A percentile compares a stretch with the other conserved stretches of the same genome.
Conservation (phyloP, 768 basidiomycete genomes). For the Asterophora lycoperdoides region DNA sequence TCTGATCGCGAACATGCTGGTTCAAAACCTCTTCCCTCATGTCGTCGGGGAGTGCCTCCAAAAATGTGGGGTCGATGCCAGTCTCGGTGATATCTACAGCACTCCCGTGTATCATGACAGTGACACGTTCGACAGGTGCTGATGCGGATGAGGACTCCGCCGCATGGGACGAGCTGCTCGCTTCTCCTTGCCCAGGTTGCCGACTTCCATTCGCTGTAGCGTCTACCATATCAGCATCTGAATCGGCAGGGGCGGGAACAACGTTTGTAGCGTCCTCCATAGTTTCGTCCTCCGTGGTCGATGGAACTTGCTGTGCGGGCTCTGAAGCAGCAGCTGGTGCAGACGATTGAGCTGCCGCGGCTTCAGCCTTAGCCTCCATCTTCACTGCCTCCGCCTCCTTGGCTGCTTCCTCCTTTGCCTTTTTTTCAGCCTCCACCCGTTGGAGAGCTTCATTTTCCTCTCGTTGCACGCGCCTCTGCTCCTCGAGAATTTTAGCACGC, state of each 20-base stretch:
- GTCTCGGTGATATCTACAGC: slow-evolving; percentile 97
- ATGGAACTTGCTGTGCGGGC: not conserved
- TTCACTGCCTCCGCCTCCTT: slow-evolving; percentile 35
- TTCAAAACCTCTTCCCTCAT: slow-evolving; percentile 98
- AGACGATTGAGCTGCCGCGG: slow-evolving; percentile 18
- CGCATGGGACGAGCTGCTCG: slow-evolving; percentile 17
- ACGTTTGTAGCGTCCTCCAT: slow-evolving; percentile 29
- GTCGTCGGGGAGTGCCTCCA: slow-evolving; percentile 96
- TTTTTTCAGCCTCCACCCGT: slow-evolving; percentile 31
- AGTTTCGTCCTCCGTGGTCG: slow-evolving; percentile 24
- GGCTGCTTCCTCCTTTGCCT: slow-evolving; percentile 25
- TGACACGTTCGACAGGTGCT: slow-evolving; percentile 59
- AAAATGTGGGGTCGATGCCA: slow-evolving; percentile 96
- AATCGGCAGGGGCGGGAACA: slow-evolving; percentile 15
- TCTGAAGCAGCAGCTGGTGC: slow-evolving; percentile 11
- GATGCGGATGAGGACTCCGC: slow-evolving; percentile 19
- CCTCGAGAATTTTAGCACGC: slow-evolving; percentile 52
- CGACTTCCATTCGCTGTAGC: slow-evolving; percentile 18
- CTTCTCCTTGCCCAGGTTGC: slow-evolving; percentile 1
- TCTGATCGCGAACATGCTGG: slow-evolving; percentile 92
- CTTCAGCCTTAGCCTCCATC: slow-evolving; percentile 20
- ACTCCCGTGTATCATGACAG: slow-evolving; percentile 88
- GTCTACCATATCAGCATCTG: slow-evolving; percentile 54
- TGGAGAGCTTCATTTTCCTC: slow-evolving; percentile 36
- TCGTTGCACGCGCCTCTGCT: slow-evolving; percentile 44